phyloP scores from a whole-genome alignment of 2,329 filamentous ascomycete species.

The Chrysosphaeria jannelii region DNA sequence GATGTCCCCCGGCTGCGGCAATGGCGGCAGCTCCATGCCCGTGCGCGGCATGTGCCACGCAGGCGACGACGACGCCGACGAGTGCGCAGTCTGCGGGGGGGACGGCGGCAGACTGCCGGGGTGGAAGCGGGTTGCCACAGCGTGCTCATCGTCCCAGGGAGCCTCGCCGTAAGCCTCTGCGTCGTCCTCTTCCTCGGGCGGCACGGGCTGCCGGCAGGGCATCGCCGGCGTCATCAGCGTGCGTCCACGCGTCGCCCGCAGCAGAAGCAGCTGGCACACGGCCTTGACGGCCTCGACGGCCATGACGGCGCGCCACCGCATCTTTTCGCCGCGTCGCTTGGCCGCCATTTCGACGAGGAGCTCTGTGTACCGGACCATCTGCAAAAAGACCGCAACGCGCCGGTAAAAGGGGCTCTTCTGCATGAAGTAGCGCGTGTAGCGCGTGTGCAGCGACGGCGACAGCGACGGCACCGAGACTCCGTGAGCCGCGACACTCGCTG shows the following conservation, averaged over 20 bases:
- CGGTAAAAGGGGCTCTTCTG: conserved; percentile 39
- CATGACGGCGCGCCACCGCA: conserved; percentile 67
- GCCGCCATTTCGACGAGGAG: conserved; percentile 94
- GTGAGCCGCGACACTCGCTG: no score
- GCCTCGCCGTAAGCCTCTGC: conserved; percentile 17
- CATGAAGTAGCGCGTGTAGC: conserved; percentile 39
- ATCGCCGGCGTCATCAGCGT: conserved; percentile 59
- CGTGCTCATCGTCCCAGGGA: conserved; percentile 14
- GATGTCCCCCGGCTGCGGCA: conserved; percentile 59
- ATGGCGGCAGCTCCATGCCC: conserved; percentile 50
- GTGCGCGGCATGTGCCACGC: conserved; percentile 91
- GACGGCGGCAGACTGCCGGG: conserved; percentile 2
- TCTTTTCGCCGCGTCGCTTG: conserved; percentile 51
- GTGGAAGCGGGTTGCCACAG: conserved; percentile 10
- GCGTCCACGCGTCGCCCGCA: conserved; percentile 56
- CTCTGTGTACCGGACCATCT: conserved; percentile 84
- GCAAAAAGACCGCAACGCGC: conserved; percentile 50
- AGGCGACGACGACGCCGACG: conserved; percentile 6
- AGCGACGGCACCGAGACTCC: no score
- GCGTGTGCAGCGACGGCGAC: conserved; percentile 13
- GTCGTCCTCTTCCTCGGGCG: conserved; percentile 21
- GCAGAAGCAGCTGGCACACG: conserved; percentile 46
- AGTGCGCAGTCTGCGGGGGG: conserved; percentile 4
- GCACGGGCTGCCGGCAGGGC: conserved; percentile 58
- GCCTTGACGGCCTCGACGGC: conserved; percentile 68